Conservation (phyloP, 495 filamentous ascomycete genomes). For the Recurvomyces mirabilis region DNA sequence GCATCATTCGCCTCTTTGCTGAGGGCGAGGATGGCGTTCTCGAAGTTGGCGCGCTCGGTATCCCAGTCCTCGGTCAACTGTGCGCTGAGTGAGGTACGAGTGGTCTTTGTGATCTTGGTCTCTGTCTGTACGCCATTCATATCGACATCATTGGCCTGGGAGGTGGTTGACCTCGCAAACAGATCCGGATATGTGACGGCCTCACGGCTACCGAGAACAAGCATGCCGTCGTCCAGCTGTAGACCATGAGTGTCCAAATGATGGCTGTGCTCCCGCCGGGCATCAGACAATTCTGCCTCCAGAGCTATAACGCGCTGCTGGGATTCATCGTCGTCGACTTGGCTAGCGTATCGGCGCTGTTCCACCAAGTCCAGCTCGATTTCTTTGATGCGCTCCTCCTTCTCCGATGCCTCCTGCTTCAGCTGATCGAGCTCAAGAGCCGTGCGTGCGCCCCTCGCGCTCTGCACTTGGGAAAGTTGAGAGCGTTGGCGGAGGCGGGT, state of each 20-base stretch:
- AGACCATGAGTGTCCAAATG: slow-evolving; percentile 4
- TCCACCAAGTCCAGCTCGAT: slow-evolving; percentile 22
- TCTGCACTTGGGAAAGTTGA: slow-evolving; percentile 68
- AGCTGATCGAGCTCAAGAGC: slow-evolving; percentile 17
- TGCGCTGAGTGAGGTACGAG: slow-evolving; percentile 2
- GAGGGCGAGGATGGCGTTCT: slow-evolving; percentile 22
- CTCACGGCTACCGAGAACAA: slow-evolving; percentile 22
- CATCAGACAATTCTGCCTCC: slow-evolving; percentile 19
- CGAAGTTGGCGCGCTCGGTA: slow-evolving; percentile 21
- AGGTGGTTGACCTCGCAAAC: neutral
- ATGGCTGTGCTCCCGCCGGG: slow-evolving; percentile 14
- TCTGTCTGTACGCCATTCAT: too few relatives aligned
- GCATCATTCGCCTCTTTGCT: slow-evolving; percentile 17
- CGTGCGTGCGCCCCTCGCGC: slow-evolving; percentile 36
- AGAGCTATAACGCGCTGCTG: slow-evolving; percentile 12
- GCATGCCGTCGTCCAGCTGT: slow-evolving; percentile 17
- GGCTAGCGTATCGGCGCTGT: slow-evolving; percentile 24
- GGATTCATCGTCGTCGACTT: slow-evolving; percentile 17
- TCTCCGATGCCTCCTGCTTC: slow-evolving; percentile 22
- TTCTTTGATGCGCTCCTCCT: slow-evolving; percentile 22
- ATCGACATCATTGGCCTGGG: too few relatives aligned
- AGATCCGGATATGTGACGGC: slow-evolving; percentile 19
- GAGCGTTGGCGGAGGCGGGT: slow-evolving; percentile 56
- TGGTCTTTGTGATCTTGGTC: neutral
- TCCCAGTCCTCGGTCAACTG: slow-evolving; percentile 14